A percentile compares a stretch with the other conserved stretches of the same genome.
These are phyloP conservation scores for Dinochytrium kinnereticum DNA, from an alignment of 371 early-diverging fungal species.

Conservation along the genomic window DNA sequence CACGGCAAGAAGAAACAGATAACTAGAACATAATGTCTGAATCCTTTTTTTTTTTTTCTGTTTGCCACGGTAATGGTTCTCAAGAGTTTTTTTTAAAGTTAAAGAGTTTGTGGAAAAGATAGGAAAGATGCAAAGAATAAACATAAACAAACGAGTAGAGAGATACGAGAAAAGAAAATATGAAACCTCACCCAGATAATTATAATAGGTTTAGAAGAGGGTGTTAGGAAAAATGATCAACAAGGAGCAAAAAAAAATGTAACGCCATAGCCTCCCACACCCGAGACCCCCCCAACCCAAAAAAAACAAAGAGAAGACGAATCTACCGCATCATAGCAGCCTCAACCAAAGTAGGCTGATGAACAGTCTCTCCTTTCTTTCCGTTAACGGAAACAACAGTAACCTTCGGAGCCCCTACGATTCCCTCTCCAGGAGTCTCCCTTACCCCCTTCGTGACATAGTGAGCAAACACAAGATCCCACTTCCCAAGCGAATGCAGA, in stretches of 20 bases:
- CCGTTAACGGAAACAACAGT: constrained; percentile 1
- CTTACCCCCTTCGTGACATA: constrained; percentile 17
- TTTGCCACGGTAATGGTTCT: neutral
- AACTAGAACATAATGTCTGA: too few species aligned
- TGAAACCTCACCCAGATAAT: too few species aligned
- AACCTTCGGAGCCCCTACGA: too few species aligned
- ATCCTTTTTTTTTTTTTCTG: too few species aligned
- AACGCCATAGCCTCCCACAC: too few species aligned
- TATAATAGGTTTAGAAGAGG: too few species aligned
- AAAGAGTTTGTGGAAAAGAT: neutral
- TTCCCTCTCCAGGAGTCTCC: neutral
- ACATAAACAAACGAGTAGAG: too few species aligned
- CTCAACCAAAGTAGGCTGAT: neutral
- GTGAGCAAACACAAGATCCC: constrained; percentile 52
- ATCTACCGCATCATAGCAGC: constrained; percentile 3
- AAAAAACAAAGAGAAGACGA: too few species aligned
- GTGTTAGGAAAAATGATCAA: neutral
- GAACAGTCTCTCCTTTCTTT: neutral
- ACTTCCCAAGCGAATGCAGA: constrained; percentile 49
- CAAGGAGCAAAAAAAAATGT: neutral
- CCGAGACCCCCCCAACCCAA: too few species aligned
- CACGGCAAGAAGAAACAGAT: too few species aligned
- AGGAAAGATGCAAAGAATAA: neutral
- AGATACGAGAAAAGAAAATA: too few species aligned
- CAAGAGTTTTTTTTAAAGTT: neutral